A percentile compares a stretch with the other conserved stretches of the same genome.
Conservation (phyloP, 2,329 filamentous ascomycete species). For the Raffaelea albimanens region DNA sequence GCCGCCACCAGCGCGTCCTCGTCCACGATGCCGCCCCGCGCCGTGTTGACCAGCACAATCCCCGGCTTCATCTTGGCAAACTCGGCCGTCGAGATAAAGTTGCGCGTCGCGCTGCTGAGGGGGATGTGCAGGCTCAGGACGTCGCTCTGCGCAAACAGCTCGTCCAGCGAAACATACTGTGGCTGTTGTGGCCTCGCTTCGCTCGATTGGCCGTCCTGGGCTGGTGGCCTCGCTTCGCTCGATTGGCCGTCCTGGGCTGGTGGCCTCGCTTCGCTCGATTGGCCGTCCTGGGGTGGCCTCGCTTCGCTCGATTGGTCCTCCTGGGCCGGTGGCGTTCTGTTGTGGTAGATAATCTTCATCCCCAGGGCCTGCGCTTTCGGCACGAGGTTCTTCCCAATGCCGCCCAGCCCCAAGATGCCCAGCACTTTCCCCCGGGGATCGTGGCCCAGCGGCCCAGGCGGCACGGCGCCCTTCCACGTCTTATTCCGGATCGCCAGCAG, state of each 20-base stretch:
- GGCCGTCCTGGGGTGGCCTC: too few relatives aligned
- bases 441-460: constrained; percentile 35
- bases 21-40: constrained; percentile 46
- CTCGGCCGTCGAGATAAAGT: constrained; percentile 40
- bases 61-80: constrained; percentile 46
- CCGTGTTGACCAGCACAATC: constrained; percentile 47
- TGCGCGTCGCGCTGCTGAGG: constrained; percentile 30
- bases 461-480: constrained; percentile 47
- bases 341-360: constrained; percentile 51
- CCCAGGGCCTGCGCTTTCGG: constrained; percentile 41
- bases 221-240: too few relatives aligned
- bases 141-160: constrained; percentile 41
- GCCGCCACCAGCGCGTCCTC: constrained; percentile 44
- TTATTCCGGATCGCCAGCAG: constrained; percentile 49
- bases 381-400: constrained; percentile 42
- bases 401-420: constrained; percentile 51
- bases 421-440: constrained; percentile 56
- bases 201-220: too few relatives aligned
- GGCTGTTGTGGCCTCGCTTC: too few relatives aligned
- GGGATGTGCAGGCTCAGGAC: constrained; percentile 45
- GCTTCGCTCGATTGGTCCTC: too few relatives aligned
- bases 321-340: constrained; percentile 32
- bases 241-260: too few relatives aligned
- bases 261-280: too few relatives aligned
- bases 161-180: constrained; percentile 46